Base-by-base conservation (phyloP, 768 basidiomycete genomes). In the Pleurotus platypus region DNA sequence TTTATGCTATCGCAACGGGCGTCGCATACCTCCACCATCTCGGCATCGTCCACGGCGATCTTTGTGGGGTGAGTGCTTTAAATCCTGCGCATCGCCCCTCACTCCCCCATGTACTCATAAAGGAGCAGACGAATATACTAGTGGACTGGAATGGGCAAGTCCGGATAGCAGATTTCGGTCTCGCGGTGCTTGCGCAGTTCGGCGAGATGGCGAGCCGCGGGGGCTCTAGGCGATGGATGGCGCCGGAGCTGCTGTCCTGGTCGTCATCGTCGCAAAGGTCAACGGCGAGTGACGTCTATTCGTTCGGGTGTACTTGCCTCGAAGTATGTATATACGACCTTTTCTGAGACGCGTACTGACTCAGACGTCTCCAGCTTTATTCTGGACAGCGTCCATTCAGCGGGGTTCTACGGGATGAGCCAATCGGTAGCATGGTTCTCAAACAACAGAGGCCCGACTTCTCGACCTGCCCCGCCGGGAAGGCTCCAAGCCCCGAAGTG, bases 1-100 rank as follows among this genome's bases (percentile, higher is more conserved):
- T 30, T 30, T 30, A 30, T 49, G 72, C 72, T 48, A 63, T 73
- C 5, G 69, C 69, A 2, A 55, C 58, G 20, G 72, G 72, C 1
- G 53, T 74, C 5, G 54, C 56, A 1, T 72, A 75, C 58, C 60
- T 75, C 15, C 38, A 42, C 42, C 13, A 16, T 12, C 20, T 24
- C 13, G 24, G 27, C 13, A 49, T 49, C 3, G 47, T 49, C n/a
- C 47, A 49, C 24, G 47, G 47, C 5, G 47, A 49, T 49, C 13
- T 49, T 22, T 8, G 27, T 22, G 47, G 47, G 13, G 47, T 49
- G 24, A 49, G 47, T 30, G 12, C 13, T 5, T 15, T 49, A 8
- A 24, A 9, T 6, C 8, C 9, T 7, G 6, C 7, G 27, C 27
- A 6, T 7, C n/a, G n/a, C n/a, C n/a, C n/a, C n/a, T n/a, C 27